A percentile compares a stretch with the other conserved stretches of the same genome.
These are phyloP conservation scores for Lavandula angustifolia DNA, from an alignment of 257 asterid genomes.

Conservation along the genomic window DNA sequence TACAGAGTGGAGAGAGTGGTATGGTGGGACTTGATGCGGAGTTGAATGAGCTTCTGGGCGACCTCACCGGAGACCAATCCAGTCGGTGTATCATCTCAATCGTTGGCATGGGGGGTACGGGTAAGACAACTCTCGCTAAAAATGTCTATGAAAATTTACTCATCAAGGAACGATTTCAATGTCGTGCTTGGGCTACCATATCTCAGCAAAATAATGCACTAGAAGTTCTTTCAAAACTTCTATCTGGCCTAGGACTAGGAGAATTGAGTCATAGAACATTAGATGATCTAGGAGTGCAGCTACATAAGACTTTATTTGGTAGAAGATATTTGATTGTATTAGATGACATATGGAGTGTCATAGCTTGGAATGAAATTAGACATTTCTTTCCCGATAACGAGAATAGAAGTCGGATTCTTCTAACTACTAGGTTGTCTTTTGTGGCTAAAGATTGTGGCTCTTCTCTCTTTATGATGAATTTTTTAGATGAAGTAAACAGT, in stretches of 20 bases:
- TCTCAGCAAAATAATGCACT: background rate
- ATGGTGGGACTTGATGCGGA: conserved; percentile 18
- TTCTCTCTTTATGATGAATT: background rate
- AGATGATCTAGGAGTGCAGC: background rate
- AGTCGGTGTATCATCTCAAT: background rate
- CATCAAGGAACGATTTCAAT: background rate
- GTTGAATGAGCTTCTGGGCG: background rate
- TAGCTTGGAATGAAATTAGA: background rate
- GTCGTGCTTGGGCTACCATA: conserved; percentile 13
- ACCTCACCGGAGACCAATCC: background rate
- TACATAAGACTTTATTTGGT: conserved; percentile 12
- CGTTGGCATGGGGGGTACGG: background rate
- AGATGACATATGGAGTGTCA: too few relatives aligned
- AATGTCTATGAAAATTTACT: background rate
- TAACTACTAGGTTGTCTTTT: conserved; percentile 20
- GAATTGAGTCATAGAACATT: background rate
- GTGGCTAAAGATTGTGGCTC: background rate
- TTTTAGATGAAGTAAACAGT: background rate
- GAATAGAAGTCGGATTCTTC: conserved; percentile 3
- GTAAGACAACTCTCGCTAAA: background rate
- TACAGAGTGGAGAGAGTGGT: too few relatives aligned
- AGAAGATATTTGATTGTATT: background rate
- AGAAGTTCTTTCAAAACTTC: conserved; percentile 2
- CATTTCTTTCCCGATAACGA: background rate
- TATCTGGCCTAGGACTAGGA: background rate